These are phyloP conservation scores for Laetiporus sulphureus DNA, from an alignment of 1,284 basidiomycete species.

Conservation along the genomic window DNA sequence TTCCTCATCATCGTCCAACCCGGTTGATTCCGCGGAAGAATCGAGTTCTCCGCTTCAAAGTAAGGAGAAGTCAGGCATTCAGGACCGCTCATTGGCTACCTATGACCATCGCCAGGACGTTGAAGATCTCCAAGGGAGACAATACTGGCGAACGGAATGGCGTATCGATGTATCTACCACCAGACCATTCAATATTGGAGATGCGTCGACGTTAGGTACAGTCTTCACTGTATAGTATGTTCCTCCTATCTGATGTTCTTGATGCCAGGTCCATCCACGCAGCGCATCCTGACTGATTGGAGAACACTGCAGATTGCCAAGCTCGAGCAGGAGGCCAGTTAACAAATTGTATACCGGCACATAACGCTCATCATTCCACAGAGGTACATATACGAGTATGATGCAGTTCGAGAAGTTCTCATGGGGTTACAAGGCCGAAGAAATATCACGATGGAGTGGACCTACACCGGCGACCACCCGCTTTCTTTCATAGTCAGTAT, in stretches of 20 bases:
- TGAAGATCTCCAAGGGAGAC: slow-evolving; percentile 49
- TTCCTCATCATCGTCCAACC: slow-evolving; percentile 39
- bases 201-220: slow-evolving; percentile 63
- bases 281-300: slow-evolving; percentile 29
- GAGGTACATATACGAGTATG: slow-evolving; percentile 65
- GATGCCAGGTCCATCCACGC: slow-evolving; percentile 39
- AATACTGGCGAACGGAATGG: slow-evolving; percentile 70
- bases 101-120: slow-evolving; percentile 43
- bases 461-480: slow-evolving; percentile 21
- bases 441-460: slow-evolving; percentile 50
- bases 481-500: slow-evolving; percentile 24
- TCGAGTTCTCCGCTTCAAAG: slow-evolving; percentile 8
- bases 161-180: slow-evolving; percentile 36
- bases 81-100: slow-evolving; percentile 7
- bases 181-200: slow-evolving; percentile 49
- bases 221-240: too few relatives aligned
- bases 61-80: not conserved
- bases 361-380: slow-evolving; percentile 19
- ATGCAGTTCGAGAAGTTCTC: slow-evolving; percentile 67
- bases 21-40: slow-evolving; percentile 35
- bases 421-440: slow-evolving; percentile 65
- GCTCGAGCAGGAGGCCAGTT: slow-evolving; percentile 29
- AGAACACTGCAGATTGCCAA: slow-evolving; percentile 21
- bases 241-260: slow-evolving; percentile 5
- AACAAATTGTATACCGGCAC: slow-evolving; percentile 18